Evolutionary conservation across 768 basidiomycete genomes (phyloP).

Genomic region (Gloeostereum incarnatum): DNA sequence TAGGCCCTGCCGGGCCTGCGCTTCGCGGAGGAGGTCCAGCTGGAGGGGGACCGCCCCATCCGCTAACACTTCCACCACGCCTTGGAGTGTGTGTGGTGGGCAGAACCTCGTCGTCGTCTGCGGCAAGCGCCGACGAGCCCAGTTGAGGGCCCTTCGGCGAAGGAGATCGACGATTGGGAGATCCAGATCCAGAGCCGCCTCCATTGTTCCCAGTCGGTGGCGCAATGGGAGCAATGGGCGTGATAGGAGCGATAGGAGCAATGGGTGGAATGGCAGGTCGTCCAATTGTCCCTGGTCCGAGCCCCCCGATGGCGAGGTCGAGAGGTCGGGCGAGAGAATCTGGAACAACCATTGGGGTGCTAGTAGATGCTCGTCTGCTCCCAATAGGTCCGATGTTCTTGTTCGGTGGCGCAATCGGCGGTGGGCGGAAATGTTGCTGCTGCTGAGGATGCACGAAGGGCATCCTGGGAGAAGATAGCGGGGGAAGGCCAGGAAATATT

Average conservation of each 20-base stretch:
- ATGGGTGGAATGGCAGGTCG: constrained; percentile 42
- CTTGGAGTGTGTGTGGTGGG: constrained; percentile 28
- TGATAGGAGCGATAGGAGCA: constrained; percentile 41
- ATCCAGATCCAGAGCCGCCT: constrained; percentile 44
- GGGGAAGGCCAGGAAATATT: too few species aligned
- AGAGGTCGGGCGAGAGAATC: background rate
- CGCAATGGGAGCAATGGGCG: constrained; percentile 34
- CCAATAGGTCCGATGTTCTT: background rate
- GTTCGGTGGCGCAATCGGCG: background rate
- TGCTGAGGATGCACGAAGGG: background rate
- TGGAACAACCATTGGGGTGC: constrained; percentile 19
- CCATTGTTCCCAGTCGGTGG: too few species aligned
- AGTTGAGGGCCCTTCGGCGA: constrained; percentile 57
- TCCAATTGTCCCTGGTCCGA: background rate
- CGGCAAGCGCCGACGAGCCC: constrained; percentile 69
- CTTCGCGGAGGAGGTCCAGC: background rate
- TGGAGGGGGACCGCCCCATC: background rate
- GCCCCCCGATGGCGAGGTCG: background rate
- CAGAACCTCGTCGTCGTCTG: constrained; percentile 77
- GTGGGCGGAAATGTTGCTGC: background rate
- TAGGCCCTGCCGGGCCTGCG: background rate
- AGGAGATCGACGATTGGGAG: constrained; percentile 35
- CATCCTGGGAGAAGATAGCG: too few species aligned
- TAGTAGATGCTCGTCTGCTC: background rate
- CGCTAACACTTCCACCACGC: constrained; percentile 23